Evolutionary conservation across 805 yeast species (phyloP).

Genomic region (Saccharomycopsis schoenii): DNA sequence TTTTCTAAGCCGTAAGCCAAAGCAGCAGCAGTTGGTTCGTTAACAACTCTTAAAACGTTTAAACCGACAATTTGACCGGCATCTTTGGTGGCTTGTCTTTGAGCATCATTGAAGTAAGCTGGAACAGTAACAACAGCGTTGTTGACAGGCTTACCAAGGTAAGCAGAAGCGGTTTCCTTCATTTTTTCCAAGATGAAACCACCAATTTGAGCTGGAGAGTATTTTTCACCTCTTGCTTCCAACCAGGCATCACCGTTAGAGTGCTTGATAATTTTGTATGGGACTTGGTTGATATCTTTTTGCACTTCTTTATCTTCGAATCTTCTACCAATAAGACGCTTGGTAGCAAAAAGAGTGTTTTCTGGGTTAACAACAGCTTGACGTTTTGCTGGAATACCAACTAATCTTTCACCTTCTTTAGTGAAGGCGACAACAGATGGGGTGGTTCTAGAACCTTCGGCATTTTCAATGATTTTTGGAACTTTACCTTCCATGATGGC

Average conservation of each 20-base stretch:
- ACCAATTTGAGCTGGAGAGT: constrained; percentile 94
- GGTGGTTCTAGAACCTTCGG: constrained; percentile 71
- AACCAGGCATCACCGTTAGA: constrained; percentile 94
- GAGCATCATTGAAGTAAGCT: constrained; percentile 85
- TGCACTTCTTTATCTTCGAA: constrained; percentile 85
- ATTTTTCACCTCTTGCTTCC: constrained; percentile 75
- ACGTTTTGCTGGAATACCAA: constrained; percentile 92
- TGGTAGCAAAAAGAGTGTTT: constrained; percentile 90
- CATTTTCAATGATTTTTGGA: constrained; percentile 72
- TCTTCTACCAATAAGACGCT: constrained; percentile 90
- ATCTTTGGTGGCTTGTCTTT: constrained; percentile 90
- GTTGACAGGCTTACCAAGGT: constrained; percentile 76
- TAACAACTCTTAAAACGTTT: constrained; percentile 80
- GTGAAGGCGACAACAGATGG: constrained; percentile 95
- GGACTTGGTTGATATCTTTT: constrained; percentile 78
- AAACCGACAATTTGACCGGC: constrained; percentile 96
- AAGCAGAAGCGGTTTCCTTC: constrained; percentile 96
- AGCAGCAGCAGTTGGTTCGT: constrained; percentile 92
- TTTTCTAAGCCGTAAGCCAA: constrained; percentile 91
- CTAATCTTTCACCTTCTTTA: constrained; percentile 81
- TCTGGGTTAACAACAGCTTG: constrained; percentile 93
- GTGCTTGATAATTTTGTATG: constrained; percentile 86
- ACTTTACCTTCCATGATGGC: constrained; percentile 72
- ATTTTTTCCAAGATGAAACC: constrained; percentile 90
- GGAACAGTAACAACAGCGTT: constrained; percentile 90